Evolutionary conservation across 1,139 yeast species (phyloP), one percentile per base, ranked within the genome.

Genomic region (Debaryomyces udenii): DNA sequence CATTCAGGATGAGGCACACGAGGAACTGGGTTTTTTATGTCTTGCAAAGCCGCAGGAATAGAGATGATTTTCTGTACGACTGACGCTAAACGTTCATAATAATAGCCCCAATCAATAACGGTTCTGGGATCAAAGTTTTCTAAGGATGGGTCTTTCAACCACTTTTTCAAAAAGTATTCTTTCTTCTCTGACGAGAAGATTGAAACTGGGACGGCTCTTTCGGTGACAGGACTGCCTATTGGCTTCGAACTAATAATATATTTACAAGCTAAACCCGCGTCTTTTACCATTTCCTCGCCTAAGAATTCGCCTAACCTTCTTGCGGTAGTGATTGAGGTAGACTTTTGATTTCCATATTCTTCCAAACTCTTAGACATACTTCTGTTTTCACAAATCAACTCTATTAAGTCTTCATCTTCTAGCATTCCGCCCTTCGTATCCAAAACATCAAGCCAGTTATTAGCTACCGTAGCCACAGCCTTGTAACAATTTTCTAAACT

Each of bases 241-340:
- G 99, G 99, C 51, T 80, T 82, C 34, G 83, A 81, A 48, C 97
- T 85, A 49, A 94, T 91, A 64, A 94, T 85, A 64, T 90, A 94
- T 59, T 90, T 90, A 64, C 97, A 93, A 2, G 96, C 96, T 48
- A 94, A 78, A 48, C 99, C 99, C 42, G 93, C 91, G 65, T 91
- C 98, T 54, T 89, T 90, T 7, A 90, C 95, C 96, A 93, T 93
- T 53, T 89, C 96, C 47, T 86, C 91, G n/a, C 99, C 99, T 51
- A 94, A 73, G 57, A 94, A 93, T 53, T 93, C 98, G 43, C 97
- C 97, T 38, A 94, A 71, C 51, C 99, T 76, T 52, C 76, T 81
- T 1, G 99, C 99, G 1, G 99, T 93, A 1, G 98, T 90, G 50
- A 94, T 93, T 0, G 98, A 89, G 0, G 98, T 90, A 0, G 97